A percentile compares a stretch with the other conserved stretches of the same genome.
phyloP scores from a whole-genome alignment of 768 basidiomycete genomes.

The Ephemerocybe angulata region DNA sequence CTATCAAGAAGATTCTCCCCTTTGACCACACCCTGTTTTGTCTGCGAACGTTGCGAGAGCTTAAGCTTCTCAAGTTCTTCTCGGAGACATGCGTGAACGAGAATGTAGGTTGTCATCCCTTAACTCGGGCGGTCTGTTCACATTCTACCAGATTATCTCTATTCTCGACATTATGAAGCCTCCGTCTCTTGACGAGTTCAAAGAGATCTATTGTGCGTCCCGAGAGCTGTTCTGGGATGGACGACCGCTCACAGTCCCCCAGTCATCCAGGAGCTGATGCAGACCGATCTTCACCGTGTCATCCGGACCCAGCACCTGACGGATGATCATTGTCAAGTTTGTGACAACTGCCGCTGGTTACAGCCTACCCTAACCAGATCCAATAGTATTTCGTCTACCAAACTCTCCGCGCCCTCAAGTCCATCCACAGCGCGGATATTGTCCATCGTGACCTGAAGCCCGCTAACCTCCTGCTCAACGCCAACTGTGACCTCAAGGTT shows the following conservation, averaged over 20 bases:
- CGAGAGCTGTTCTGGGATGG: not conserved
- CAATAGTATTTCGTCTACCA: slow-evolving; percentile 77
- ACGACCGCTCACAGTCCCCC: no score
- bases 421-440: slow-evolving; percentile 84
- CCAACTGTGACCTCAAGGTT: slow-evolving; percentile 86
- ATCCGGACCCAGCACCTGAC: slow-evolving; percentile 87
- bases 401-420: slow-evolving; percentile 82
- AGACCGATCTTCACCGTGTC: slow-evolving; percentile 87
- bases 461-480: slow-evolving; percentile 83
- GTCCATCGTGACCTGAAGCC: slow-evolving; percentile 80
- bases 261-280: slow-evolving; percentile 88
- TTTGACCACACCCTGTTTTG: slow-evolving; percentile 95
- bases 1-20: slow-evolving; percentile 93
- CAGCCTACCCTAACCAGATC: slow-evolving; percentile 23
- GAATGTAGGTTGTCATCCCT: slow-evolving; percentile 46
- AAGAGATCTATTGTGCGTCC: slow-evolving; percentile 76
- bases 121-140: slow-evolving; percentile 2
- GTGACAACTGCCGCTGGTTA: slow-evolving; percentile 29
- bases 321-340: slow-evolving; percentile 84
- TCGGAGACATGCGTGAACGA: slow-evolving; percentile 77
- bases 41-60: slow-evolving; percentile 82
- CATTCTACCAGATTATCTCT: slow-evolving; percentile 69
- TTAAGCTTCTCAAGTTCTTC: slow-evolving; percentile 87
- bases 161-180: slow-evolving; percentile 91
- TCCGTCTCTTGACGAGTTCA: slow-evolving; percentile 67